Conservation (phyloP, 139 green algal genomes). For the Chlamydomonas urium region DNA sequence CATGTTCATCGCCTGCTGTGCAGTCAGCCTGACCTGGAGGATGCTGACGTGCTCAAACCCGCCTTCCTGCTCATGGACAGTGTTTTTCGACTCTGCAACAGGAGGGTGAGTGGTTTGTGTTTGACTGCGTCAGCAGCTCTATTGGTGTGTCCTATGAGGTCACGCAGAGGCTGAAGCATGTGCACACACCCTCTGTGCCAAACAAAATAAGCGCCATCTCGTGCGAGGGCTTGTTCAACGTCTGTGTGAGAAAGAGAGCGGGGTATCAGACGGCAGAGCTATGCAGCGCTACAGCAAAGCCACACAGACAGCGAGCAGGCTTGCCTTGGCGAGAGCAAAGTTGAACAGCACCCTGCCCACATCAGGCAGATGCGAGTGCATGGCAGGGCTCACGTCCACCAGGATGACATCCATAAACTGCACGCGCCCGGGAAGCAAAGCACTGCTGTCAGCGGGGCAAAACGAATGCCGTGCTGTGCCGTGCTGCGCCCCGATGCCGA, state of each 20-base stretch:
- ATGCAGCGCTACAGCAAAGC: background rate
- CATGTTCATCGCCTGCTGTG: no score
- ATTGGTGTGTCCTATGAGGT: background rate
- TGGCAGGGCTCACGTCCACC: background rate
- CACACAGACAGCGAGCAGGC: background rate
- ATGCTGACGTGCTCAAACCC: no score
- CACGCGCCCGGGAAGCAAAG: background rate
- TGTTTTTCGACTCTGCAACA: background rate
- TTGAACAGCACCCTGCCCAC: background rate
- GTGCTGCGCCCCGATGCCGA: no score
- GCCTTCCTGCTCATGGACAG: background rate
- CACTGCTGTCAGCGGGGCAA: no score
- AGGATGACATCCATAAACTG: background rate
- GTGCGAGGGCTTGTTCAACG: constrained; percentile 5
- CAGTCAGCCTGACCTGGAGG: no score
- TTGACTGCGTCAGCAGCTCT: background rate
- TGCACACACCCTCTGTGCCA: background rate
- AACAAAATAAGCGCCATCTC: background rate
- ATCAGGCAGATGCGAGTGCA: background rate
- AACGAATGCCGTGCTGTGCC: no score
- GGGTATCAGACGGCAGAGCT: background rate
- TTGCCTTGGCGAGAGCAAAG: constrained; percentile 2
- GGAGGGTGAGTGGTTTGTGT: background rate
- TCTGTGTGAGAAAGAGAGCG: background rate
- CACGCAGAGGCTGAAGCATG: background rate